Percentiles rank a stretch among this genome's conserved stretches.
Conservation (phyloP, 2,329 filamentous ascomycete genomes). For the Cladosporium sphaerospermum region DNA sequence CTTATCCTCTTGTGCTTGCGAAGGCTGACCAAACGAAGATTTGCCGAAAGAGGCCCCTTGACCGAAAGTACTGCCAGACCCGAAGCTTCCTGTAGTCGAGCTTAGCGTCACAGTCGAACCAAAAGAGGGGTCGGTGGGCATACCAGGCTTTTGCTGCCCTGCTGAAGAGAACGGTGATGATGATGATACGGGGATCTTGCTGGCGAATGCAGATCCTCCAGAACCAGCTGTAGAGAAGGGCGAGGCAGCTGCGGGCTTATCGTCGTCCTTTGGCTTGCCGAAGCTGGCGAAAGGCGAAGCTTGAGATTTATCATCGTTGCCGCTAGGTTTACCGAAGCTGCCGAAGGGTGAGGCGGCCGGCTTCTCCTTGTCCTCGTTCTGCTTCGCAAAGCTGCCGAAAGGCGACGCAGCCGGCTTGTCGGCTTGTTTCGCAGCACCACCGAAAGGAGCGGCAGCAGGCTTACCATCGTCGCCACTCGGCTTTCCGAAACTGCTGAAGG, state of each 20-base stretch:
- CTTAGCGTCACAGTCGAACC: constrained; percentile 38
- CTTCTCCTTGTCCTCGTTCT: background rate
- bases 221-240: constrained; percentile 11
- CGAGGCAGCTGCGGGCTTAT: constrained; percentile 12
- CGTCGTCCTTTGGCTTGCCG: constrained; percentile 13
- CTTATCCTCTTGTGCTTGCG: constrained; percentile 23
- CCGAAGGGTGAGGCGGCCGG: constrained; percentile 25
- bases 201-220: constrained; percentile 2
- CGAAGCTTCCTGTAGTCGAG: constrained; percentile 25
- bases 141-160: constrained; percentile 13
- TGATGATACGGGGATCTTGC: constrained; percentile 12
- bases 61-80: constrained; percentile 29
- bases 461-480: background rate
- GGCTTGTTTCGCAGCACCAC: constrained; percentile 21
- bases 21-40: constrained; percentile 25
- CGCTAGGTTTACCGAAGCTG: constrained; percentile 20
- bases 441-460: constrained; percentile 24
- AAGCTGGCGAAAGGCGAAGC: constrained; percentile 30
- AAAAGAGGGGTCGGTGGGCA: constrained; percentile 21
- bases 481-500: constrained; percentile 3
- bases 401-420: constrained; percentile 20
- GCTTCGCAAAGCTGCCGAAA: constrained; percentile 27
- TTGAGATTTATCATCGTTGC: background rate
- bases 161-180: constrained; percentile 19
- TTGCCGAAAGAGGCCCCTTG: constrained; percentile 24